These are phyloP conservation scores for Cryptococcus neoformans DNA, from an alignment of 1,284 basidiomycete genomes.

Conservation along the genomic window DNA sequence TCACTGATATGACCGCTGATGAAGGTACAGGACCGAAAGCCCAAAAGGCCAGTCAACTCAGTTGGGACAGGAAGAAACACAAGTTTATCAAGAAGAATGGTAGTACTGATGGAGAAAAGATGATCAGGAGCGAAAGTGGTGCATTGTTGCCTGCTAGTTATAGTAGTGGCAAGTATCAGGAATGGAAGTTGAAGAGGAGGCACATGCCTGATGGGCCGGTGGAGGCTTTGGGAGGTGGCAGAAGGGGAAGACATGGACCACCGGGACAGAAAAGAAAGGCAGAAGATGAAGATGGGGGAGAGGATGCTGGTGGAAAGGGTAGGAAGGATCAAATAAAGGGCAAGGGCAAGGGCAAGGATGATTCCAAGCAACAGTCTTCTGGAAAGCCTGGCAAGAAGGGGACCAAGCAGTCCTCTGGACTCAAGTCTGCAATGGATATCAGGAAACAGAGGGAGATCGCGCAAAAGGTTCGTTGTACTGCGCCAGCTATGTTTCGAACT, in stretches of 20 bases:
- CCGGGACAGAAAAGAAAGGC: not conserved
- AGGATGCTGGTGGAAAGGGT: not conserved
- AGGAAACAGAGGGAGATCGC: not conserved
- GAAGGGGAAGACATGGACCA: constrained; percentile 1
- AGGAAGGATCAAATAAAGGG: not conserved
- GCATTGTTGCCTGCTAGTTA: constrained; percentile 89
- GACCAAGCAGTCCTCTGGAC: constrained; percentile 1
- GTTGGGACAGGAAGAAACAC: constrained; percentile 97
- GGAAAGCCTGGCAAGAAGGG: constrained; percentile 1
- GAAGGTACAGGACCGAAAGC: constrained; percentile 64
- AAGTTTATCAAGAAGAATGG: constrained; percentile 84
- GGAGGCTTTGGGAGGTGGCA: not conserved
- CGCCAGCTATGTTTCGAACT: not conserved
- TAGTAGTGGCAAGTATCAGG: constrained; percentile 88
- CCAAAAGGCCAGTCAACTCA: constrained; percentile 63
- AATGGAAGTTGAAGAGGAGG: constrained; percentile 64
- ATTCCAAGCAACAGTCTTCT: not conserved
- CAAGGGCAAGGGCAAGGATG: not conserved
- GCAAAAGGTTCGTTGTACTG: constrained; percentile 1
- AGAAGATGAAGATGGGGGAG: not conserved
- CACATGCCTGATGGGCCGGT: not conserved
- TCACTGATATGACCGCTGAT: constrained; percentile 83
- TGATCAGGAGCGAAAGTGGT: constrained; percentile 91
- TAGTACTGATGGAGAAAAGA: constrained; percentile 82
- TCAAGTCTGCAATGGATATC: constrained; percentile 1